Base-by-base conservation (phyloP, 2,329 filamentous ascomycete species). In the Trichoderma lentiforme region DNA sequence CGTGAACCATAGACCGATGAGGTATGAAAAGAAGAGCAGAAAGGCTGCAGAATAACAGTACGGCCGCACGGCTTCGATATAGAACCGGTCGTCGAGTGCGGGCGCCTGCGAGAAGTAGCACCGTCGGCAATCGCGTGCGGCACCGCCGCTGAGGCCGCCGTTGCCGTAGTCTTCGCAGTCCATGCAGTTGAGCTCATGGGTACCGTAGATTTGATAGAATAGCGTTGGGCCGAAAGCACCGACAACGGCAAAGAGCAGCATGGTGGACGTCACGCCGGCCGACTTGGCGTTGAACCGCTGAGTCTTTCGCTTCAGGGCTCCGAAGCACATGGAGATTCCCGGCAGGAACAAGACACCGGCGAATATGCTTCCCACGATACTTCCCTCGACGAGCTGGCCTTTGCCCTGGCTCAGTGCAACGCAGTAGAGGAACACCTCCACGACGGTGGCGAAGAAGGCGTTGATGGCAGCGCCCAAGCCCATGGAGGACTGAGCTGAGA, bases 131-230 rank as follows among this genome's bases (percentile, higher is more conserved):
- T 98, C 95, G 72, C 91, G 85, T 51, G 85, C 82, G n/a, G 78
- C 77, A 5, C 82, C 82, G 4, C 75, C 77, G 4, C 79, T 74
- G 7, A 82, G 80, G 39, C 79, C 80, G 21, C 76, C 67, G 6
- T 74, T 61, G 18, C 73, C 76, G 69, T 82, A 84, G 74, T 90
- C 86, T 62, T 87, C 83, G 73, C 88, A 90, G 71, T 88, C 88
- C 71, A 89, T 89, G 79, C 96, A 99, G 78, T 94, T 96, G 67
- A 99, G 88, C 83, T 99, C 94, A 79, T 99, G 96, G 63, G 94
- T 97, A 76, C 96, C 97, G 81, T 98, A 98, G 74, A 99, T 97
- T 79, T 99, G 95, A 82, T 98, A 99, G 83, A 99, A 99, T 15
- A 99, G 84, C 0, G 96, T 99, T 3, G 96, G 96, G 0, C 95